Evolutionary conservation across 371 early-diverging fungal species (phyloP), one percentile per base, ranked within the genome.

Genomic region (Apophysomyces ossiformis): DNA sequence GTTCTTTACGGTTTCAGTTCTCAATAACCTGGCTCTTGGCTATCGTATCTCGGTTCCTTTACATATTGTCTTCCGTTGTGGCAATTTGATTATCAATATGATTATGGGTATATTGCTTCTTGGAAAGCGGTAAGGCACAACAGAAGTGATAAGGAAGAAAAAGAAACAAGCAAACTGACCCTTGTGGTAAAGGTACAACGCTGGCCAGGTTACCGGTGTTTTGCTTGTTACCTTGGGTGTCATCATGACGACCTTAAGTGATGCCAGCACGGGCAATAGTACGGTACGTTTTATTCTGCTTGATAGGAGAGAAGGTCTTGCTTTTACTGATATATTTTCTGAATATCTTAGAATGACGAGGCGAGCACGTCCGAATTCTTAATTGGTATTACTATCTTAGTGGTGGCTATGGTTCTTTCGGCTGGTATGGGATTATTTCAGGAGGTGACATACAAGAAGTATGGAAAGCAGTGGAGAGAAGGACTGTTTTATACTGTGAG

Each of bases 31-130:
- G 63, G 93, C 95, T 0, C 78, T 95, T 9, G 93, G 90, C 5
- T 95, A 86, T 69, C 80, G 82, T 56, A 92, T 96, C 43, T 87
- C 94, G 7, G 87, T 96, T 45, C 95, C 95, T 5, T 70, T 96
- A 58, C 96, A 96, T 69, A 96, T 96, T 60, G 90, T 96, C 59
- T 96, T 96, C 67, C 82, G 95, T 56, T 91, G 92, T 7, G 92
- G 91, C 37, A 89, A 92, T 21, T 77, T 96, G 50, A 85, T 94
- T 68, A 86, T 93, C 37, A 94, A 91, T 69, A 94, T 96, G 95
- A 69, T 88, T 6, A 75, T 94, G 67, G 95, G 95, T 7, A 86
- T 83, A 69, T n/a, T 91, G 11, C 61, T 92, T 35, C 73, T 92
- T 67, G 77, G 81, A 35, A 93, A 92, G 69, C 81, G 88, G 82